A percentile compares a stretch with the other conserved stretches of the same genome.
These are phyloP conservation scores for Tylopilus subfusipes DNA, from an alignment of 768 basidiomycete species.

Conservation along the genomic window DNA sequence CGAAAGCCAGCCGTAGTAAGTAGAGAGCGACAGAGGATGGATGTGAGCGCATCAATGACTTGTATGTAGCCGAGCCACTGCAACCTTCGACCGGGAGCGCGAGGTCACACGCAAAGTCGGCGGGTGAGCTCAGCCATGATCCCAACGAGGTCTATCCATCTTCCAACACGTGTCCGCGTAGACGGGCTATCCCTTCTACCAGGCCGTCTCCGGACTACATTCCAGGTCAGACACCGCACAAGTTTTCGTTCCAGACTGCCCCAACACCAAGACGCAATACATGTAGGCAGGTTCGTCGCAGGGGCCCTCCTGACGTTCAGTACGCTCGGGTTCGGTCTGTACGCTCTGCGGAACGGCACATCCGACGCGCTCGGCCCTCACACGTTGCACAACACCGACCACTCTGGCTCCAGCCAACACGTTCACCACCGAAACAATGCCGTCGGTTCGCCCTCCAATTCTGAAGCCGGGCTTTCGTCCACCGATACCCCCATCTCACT, in stretches of 20 bases:
- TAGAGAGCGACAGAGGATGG: no score
- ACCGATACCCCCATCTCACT: conserved; percentile 1
- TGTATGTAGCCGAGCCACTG: no score
- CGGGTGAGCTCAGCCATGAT: background rate
- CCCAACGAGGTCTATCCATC: background rate
- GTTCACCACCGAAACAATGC: conserved; percentile 7
- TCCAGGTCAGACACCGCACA: conserved; percentile 2
- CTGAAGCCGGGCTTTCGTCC: background rate
- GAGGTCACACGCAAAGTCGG: background rate
- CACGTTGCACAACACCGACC: background rate
- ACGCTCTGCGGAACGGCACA: conserved; percentile 11
- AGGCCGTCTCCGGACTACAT: background rate
- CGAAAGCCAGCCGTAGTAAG: no score
- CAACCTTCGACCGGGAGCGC: no score
- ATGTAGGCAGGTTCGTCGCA: conserved; percentile 10
- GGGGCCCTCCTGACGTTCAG: conserved; percentile 23
- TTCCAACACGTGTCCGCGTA: background rate
- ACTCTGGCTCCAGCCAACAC: background rate
- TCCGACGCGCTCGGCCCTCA: conserved; percentile 7
- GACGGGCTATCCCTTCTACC: background rate
- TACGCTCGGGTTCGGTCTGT: conserved; percentile 15
- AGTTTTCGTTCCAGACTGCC: background rate
- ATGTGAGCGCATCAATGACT: no score
- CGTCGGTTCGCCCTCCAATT: background rate
- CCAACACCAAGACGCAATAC: conserved; percentile 5